A percentile compares a stretch with the other conserved stretches of the same genome.
These are phyloP conservation scores for Neoboletus brunneissimus DNA, from an alignment of 768 basidiomycete genomes.

Conservation along the genomic window DNA sequence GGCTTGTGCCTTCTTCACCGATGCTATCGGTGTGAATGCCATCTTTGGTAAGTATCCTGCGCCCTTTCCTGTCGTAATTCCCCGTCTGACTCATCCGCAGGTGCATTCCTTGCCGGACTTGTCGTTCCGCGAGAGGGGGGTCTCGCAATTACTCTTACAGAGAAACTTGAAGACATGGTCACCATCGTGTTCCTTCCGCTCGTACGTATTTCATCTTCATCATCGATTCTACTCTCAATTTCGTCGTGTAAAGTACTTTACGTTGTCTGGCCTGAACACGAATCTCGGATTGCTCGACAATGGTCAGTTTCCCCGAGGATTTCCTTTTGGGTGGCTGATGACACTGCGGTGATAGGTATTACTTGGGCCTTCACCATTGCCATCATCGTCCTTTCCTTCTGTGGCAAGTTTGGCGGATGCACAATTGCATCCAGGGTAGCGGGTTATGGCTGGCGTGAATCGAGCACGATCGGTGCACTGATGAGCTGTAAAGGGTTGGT, in stretches of 20 bases:
- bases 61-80: background rate
- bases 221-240: background rate
- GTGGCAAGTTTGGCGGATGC: slow-evolving; percentile 89
- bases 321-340: background rate
- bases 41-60: slow-evolving; percentile 63
- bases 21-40: slow-evolving; percentile 87
- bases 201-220: slow-evolving; percentile 35
- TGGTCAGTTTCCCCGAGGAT: slow-evolving; percentile 39
- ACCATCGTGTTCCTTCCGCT: slow-evolving; percentile 86
- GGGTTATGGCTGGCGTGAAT: slow-evolving; percentile 79
- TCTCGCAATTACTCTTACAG: slow-evolving; percentile 82
- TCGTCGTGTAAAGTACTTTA: slow-evolving; percentile 69
- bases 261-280: slow-evolving; percentile 86
- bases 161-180: slow-evolving; percentile 96
- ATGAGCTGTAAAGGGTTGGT: slow-evolving; percentile 94
- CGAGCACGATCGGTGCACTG: slow-evolving; percentile 79
- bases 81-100: slow-evolving; percentile 30
- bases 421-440: slow-evolving; percentile 61
- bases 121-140: slow-evolving; percentile 87
- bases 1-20: slow-evolving; percentile 88
- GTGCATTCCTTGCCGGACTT: slow-evolving; percentile 78
- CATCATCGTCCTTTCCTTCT: slow-evolving; percentile 74
- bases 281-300: slow-evolving; percentile 83
- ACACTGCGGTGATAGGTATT: slow-evolving; percentile 42
- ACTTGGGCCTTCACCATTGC: slow-evolving; percentile 89